Evolutionary conservation across 202 grass and related monocot genomes (phyloP), one percentile per base, ranked within the genome.

Genomic region (Panicum hallii): DNA sequence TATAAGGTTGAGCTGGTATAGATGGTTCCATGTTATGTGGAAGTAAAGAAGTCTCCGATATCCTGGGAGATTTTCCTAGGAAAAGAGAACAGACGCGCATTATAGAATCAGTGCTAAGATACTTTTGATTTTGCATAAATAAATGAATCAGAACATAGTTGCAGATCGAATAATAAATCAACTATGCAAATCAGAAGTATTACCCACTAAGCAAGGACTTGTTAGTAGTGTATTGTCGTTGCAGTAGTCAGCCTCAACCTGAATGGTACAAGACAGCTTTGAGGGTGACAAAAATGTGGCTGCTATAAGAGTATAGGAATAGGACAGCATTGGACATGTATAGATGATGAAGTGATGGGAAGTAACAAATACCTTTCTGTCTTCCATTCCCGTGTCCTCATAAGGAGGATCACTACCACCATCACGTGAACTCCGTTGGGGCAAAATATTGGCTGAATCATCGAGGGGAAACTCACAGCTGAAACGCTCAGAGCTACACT

Each of bases 191-290:
- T 40, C 65, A 67, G 64, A 86, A 56, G 72, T 61, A 87, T 95
- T 87, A 98, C 91, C 86, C 19, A 77, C 80, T 92, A 73, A 46
- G 53, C 34, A 85, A 82, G 83, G 63, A 72, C 63, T 70, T 43
- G 61, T 49, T 72, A 72, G 75, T 63, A 67, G 79, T 67, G 40
- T 58, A 64, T 49, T 85, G 84, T 79, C 61, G 52, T 78, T 85
- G 82, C 77, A 36, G 66, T 85, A 81, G n/a, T 85, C 85, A 34
- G 72, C 84, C 75, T 95, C 93, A 67, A 92, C 92, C 95, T 98
- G 91, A 79, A 83, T 77, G 83, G 22, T 28, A 77, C 6, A 90
- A 82, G 40, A 36, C 67, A 82, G 43, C 44, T 65, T 64, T 83
- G 6, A 89, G 68, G 63, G 63, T 11, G 17, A 75, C 19, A 55